These are phyloP conservation scores for Epithele typhae DNA, from an alignment of 768 basidiomycete species.

Conservation along the genomic window DNA sequence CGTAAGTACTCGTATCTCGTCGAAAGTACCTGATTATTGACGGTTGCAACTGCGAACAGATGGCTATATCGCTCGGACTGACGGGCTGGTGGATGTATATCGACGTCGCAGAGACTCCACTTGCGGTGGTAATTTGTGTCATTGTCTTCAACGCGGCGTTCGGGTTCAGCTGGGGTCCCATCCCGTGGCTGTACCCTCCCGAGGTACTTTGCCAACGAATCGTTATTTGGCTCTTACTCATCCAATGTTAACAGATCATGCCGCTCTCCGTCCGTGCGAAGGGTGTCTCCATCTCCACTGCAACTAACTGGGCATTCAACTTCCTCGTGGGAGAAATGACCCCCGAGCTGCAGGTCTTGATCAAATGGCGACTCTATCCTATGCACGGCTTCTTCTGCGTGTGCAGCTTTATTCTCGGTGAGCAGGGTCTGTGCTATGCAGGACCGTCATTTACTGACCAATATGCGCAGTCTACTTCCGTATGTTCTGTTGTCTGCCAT, in stretches of 20 bases:
- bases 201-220: conserved; percentile 45
- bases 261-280: conserved; percentile 86
- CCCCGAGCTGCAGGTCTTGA: conserved; percentile 80
- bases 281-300: conserved; percentile 93
- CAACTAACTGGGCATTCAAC: conserved; percentile 83
- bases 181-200: conserved; percentile 79
- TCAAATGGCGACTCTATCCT: conserved; percentile 88
- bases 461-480: conserved; percentile 68
- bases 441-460: background rate
- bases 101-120: conserved; percentile 79
- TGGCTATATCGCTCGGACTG: conserved; percentile 73
- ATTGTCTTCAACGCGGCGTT: conserved; percentile 93
- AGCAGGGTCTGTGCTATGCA: background rate
- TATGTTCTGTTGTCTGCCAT: conserved; percentile 33
- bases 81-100: conserved; percentile 95
- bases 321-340: conserved; percentile 87
- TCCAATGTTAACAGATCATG: conserved; percentile 60
- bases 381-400: conserved; percentile 95
- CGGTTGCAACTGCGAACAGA: conserved; percentile 37
- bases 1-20: conserved; percentile 48
- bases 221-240: conserved; percentile 33
- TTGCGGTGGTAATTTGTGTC: conserved; percentile 84
- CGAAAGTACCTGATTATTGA: background rate
- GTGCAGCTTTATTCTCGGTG: conserved; percentile 79
- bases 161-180: conserved; percentile 88